Evolutionary conservation across 225 moss, liverwort and hornwort species (phyloP), one percentile per base, ranked within the genome.

Genomic region (Pseudisothecium myosuroides): DNA sequence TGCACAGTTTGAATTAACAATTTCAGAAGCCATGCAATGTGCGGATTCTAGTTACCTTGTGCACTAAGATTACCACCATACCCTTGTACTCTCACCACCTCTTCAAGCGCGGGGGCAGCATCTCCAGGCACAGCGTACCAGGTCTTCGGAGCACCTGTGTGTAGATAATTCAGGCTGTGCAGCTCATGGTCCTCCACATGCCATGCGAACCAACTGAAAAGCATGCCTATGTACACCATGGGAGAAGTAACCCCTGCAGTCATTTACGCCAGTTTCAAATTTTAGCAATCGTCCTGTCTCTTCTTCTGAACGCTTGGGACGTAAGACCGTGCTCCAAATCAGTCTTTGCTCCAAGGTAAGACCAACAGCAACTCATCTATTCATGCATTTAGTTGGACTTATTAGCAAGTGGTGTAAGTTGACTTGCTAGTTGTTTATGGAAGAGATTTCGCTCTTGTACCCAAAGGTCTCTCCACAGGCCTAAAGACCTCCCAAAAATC

Each of bases 81-180:
- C 74, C 98, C 98, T 89, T 96, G 95, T 18, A 97, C 93, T 88
- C 95, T 95, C 81, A 98, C 97, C 64, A 95, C 96, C 93, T 96
- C 98, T 92, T 98, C 98, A 72, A 98, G 95, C 63, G 96, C 97
- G 15, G 95, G 92, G 52, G 98, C 98, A 55, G 97, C 97, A 64
- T 97, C 95, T 90, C 98, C 98, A 55, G 98, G 98, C 72, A 98
- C 98, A 34, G 98, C 98, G 83, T 98, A 98, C 98, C 98, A 98
- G 49, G 98, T 98, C 91, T 98, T 98, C 17, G 97, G 95, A 50
- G 97, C 95, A 79, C 98, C 98, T 88, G 91, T 94, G 73, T 98
- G 98, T 83, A 98, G 85, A 86, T 98, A 98, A 91, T 98, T 98
- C 82, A 98, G 90, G 88, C 98, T 98, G 83, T 98, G 98, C 72